phyloP scores from a whole-genome alignment of 257 asterid species.

The Salvia hispanica region DNA sequence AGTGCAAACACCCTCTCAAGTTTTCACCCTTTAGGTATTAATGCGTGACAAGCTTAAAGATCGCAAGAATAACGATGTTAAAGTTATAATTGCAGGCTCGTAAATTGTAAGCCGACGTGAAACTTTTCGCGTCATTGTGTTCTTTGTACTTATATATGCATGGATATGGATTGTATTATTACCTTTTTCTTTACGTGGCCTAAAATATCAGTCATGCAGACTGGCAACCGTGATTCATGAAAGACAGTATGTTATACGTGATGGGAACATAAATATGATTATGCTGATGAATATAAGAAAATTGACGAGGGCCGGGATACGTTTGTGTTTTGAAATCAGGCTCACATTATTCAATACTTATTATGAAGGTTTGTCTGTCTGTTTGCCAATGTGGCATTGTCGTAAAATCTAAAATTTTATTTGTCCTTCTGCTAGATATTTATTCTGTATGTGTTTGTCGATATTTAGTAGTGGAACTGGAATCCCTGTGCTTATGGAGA shows the following conservation, averaged over 20 bases:
- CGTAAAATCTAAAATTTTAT: background rate
- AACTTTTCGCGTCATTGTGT: constrained; percentile 15
- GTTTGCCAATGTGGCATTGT: constrained; percentile 7
- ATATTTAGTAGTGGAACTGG: constrained; percentile 3
- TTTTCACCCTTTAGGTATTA: background rate
- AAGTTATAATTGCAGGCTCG: background rate
- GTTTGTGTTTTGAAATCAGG: constrained; percentile 6
- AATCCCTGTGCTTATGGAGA: background rate
- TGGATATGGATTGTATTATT: background rate
- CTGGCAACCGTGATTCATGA: background rate
- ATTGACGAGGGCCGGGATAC: background rate
- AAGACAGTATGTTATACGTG: background rate
- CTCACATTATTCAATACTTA: background rate
- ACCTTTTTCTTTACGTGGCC: background rate
- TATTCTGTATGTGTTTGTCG: background rate
- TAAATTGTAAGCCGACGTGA: background rate
- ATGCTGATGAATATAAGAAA: background rate
- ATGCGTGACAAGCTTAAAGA: background rate
- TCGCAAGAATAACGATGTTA: background rate
- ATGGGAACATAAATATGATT: background rate
- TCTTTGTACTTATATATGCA: background rate
- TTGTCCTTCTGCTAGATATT: background rate
- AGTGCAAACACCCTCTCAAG: background rate
- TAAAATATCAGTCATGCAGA: background rate
- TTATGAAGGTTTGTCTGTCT: constrained; percentile 8